These are phyloP conservation scores for Oenanthe sinensis DNA, from an alignment of 129 eudicot genomes.

Conservation along the genomic window DNA sequence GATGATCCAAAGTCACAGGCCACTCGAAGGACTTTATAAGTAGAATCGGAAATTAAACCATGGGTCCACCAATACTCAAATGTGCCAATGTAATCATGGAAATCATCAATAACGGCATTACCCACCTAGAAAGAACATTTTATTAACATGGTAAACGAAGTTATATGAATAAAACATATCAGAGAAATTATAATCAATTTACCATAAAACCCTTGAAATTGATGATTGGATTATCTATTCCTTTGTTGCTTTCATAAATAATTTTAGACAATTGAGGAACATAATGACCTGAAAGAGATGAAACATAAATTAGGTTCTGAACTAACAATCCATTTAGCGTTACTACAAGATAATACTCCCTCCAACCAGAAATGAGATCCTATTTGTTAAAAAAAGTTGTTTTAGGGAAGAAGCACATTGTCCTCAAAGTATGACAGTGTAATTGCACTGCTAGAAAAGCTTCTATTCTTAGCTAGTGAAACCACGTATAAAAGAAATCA, in stretches of 20 bases:
- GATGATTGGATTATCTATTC: constrained; percentile 60
- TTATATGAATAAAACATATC: background rate
- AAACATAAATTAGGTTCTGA: constrained; percentile 6
- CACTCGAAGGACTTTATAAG: constrained; percentile 53
- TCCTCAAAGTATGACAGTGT: background rate
- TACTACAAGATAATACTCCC: background rate
- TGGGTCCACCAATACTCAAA: constrained; percentile 99
- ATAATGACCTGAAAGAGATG: constrained; percentile 68
- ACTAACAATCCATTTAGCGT: background rate
- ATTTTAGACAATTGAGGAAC: constrained; percentile 89
- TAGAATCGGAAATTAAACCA: constrained; percentile 84
- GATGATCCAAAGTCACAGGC: constrained; percentile 65
- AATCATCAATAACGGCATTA: constrained; percentile 95
- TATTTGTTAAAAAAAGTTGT: background rate
- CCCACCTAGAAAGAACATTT: constrained; percentile 58
- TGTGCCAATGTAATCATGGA: constrained; percentile 84
- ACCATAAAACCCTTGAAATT: constrained; percentile 99
- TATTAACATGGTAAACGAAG: background rate
- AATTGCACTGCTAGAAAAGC: background rate
- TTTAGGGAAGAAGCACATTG: background rate
- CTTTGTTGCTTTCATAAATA: constrained; percentile 67
- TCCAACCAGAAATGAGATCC: background rate
- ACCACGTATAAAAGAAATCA: background rate
- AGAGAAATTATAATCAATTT: constrained; percentile 15
- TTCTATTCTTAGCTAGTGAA: background rate